These are phyloP conservation scores for Vigna angularis DNA, from an alignment of 306 rosid genomes.

Conservation along the genomic window DNA sequence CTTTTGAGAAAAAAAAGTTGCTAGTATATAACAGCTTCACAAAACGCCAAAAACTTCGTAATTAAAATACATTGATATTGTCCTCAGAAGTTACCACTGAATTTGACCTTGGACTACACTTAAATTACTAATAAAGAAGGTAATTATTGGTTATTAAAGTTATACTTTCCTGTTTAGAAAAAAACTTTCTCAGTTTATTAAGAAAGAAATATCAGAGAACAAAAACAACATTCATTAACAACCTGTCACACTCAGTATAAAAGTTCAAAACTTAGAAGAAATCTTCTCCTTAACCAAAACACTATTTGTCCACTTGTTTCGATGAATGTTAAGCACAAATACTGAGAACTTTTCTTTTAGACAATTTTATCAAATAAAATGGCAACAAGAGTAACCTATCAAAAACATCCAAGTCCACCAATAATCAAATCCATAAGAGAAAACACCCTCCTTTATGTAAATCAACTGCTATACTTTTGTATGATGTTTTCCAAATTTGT, in stretches of 20 bases:
- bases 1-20: not conserved
- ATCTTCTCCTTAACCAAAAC: not conserved
- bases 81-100: not conserved
- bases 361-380: constrained; percentile 9
- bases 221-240: not conserved
- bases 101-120: not conserved
- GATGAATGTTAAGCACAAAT: not conserved
- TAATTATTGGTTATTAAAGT: not conserved
- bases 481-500: not conserved
- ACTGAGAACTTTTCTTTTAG: not conserved
- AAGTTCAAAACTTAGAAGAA: not conserved
- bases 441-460: not conserved
- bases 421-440: constrained; percentile 22
- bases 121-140: no score
- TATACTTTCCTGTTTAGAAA: not conserved
- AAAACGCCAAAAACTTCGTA: not conserved
- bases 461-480: not conserved
- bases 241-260: not conserved
- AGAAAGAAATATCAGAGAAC: not conserved
- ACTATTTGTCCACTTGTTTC: not conserved
- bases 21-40: not conserved
- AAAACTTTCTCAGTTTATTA: not conserved
- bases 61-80: not conserved
- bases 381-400: not conserved
- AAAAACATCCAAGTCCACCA: not conserved